Percentiles rank a stretch among this genome's conserved stretches.
These are phyloP conservation scores for Vitis riparia DNA, from an alignment of 164 flowering plant genomes.

Conservation along the genomic window DNA sequence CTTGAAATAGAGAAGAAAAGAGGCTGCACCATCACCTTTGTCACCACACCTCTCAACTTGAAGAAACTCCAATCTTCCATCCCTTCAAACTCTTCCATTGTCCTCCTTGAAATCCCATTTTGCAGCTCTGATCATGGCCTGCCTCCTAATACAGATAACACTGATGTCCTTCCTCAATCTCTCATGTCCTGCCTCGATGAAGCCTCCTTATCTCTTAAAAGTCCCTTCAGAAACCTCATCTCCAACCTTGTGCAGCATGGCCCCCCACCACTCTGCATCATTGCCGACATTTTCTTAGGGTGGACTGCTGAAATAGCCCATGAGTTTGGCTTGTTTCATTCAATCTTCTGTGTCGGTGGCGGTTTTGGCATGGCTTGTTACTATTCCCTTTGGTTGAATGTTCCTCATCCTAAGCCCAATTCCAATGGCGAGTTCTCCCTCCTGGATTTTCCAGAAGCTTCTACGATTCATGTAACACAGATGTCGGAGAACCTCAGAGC, in stretches of 20 bases:
- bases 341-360: constrained; percentile 35
- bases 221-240: constrained; percentile 27
- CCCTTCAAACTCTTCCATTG: constrained; percentile 38
- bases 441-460: constrained; percentile 50
- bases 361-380: constrained; percentile 50
- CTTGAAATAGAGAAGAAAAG: constrained; percentile 21
- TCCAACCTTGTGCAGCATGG: constrained; percentile 7
- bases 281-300: constrained; percentile 37
- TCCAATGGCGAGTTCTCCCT: constrained; percentile 22
- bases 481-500: constrained; percentile 15
- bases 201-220: constrained; percentile 31
- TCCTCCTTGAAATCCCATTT: constrained; percentile 44
- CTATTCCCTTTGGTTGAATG: constrained; percentile 37
- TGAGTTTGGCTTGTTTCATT: constrained; percentile 41
- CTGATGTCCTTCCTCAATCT: constrained; percentile 34
- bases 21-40: constrained; percentile 27
- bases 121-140: constrained; percentile 48
- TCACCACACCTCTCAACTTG: constrained; percentile 53
- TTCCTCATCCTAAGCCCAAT: constrained; percentile 24
- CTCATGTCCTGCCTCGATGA: constrained; percentile 28
- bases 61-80: constrained; percentile 32
- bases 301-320: constrained; percentile 43
- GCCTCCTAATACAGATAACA: constrained; percentile 50
- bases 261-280: constrained; percentile 23
- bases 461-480: constrained; percentile 38